Evolutionary conservation across 2,329 filamentous ascomycete species (phyloP), one percentile per base, ranked within the genome.

Genomic region (Elsinoe necatrix): DNA sequence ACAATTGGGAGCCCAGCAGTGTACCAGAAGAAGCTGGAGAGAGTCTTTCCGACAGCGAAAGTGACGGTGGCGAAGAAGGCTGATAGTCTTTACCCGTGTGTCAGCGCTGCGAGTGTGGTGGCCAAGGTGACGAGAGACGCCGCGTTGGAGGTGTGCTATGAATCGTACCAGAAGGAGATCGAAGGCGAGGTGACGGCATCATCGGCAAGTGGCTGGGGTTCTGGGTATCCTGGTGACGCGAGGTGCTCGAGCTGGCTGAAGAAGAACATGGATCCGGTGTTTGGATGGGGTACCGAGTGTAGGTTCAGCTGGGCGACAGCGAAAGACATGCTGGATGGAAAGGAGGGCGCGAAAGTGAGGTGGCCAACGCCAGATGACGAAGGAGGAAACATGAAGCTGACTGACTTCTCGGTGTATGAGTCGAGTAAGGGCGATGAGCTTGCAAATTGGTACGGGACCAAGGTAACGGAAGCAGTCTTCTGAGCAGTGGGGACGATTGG

Each of bases 121-220:
- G 93, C 93, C 55, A 98, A 98, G 72, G 93, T 98, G 27, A 97
- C 93, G 11, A 79, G 93, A 61, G 93, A 98, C 72, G 87, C 86
- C 1, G 90, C 90, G 4, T 78, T 97, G 21, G 91, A 96, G 66
- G 81, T 86, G 2, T 78, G 92, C 41, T 92, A 87, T 66, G 76
- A 80, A 57, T 72, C 74, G 4, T 77, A 82, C 59, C 61, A 63
- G 11, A 65, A 65, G 57, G 66, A 69, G 39, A 71, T 62, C 8
- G 65, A 60, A 4, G 67, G 65, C 16, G 66, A 67, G 59, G 60
- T 68, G 43, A 59, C 61, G 9, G 25, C 54, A 20, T 35, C 58
- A 4, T 51, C 61, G 16, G 69, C 69, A 1, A 75, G 77, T 14
- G 76, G 74, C 3, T 96, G 93, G 90, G 93, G 93, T 0, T 95